These are phyloP conservation scores for Phytophthora pini DNA, from an alignment of 352 stramenopile species.

Conservation along the genomic window DNA sequence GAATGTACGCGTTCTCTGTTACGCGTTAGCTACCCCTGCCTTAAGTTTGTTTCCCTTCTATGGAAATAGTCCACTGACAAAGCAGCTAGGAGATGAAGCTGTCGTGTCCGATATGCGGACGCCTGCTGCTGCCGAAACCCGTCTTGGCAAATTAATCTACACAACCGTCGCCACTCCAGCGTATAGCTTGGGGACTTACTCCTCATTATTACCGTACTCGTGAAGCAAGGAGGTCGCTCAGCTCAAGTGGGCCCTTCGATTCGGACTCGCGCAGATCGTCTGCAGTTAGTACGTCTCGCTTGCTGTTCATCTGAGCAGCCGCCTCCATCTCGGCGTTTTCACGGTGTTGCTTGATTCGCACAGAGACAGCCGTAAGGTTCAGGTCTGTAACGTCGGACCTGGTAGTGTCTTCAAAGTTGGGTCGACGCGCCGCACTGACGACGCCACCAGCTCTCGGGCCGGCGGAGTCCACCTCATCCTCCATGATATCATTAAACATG, in stretches of 20 bases:
- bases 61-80: slow-evolving; percentile 19
- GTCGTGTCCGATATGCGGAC: not conserved
- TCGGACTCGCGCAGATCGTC: slow-evolving; percentile 58
- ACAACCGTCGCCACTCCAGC: slow-evolving; percentile 21
- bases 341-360: slow-evolving; percentile 58
- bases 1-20: slow-evolving; percentile 33
- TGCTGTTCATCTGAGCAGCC: slow-evolving; percentile 22
- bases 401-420: slow-evolving; percentile 37
- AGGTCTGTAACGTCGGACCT: slow-evolving; percentile 45
- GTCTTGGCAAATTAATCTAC: slow-evolving; percentile 33
- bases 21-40: slow-evolving; percentile 26
- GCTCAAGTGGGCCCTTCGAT: slow-evolving; percentile 43
- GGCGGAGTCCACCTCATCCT: slow-evolving; percentile 51
- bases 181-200: slow-evolving; percentile 1
- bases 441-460: slow-evolving; percentile 8
- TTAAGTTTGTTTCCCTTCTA: slow-evolving; percentile 15
- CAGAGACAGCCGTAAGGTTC: slow-evolving; percentile 62
- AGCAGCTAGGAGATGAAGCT: slow-evolving; percentile 1
- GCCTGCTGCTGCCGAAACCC: slow-evolving; percentile 1
- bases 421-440: slow-evolving; percentile 3
- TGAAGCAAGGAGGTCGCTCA: slow-evolving; percentile 56
- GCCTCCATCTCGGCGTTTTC: slow-evolving; percentile 39
- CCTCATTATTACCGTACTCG: slow-evolving; percentile 26
- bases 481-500: slow-evolving; percentile 70
- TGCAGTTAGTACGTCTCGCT: slow-evolving; percentile 55